Evolutionary conservation across 805 yeast species (phyloP), one percentile per base, ranked within the genome.

Genomic region (Cyberlindnera petersonii): DNA sequence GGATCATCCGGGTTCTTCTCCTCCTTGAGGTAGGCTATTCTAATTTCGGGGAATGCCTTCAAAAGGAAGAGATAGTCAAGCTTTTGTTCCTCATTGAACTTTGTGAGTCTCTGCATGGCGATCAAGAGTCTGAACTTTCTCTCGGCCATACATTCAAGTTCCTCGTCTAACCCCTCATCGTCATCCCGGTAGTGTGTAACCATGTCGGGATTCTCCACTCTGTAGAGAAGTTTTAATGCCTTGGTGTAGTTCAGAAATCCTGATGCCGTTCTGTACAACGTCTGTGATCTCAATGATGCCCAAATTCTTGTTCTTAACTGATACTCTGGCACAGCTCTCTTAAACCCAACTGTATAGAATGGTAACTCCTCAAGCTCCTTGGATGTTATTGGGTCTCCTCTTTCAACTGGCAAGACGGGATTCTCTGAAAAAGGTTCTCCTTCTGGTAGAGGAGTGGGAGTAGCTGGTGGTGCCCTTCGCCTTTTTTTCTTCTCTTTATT

Each of bases 241-340:
- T 72, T 71, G 11, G 74, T 66, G 55, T 87, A 87, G 56, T 86
- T 86, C 75, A 75, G 75, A 54, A 88, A 86, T 0, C 96, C 96
- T 0, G 89, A 76, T 3, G 86, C 69, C 0, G 96, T 87, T 27
- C 96, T 66, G 54, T 81, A 88, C 38, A 87, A 65, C 0, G 96
- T 87, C 55, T 87, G 96, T 2, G 86, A 75, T 52, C 95, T 69
- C 38, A 84, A 62, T 0, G 95, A 85, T 0, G 95, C 85, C 96
- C 96, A 87, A 2, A 86, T 71, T 53, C 95, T 69, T 0, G 95
- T 86, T 57, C 94, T 65, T 46, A 82, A 56, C 3, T 77, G 71
- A 48, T 72, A 76, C 39, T 78, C 79, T 0, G 84, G 79, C 3
- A 76, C 69, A 2, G 87, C 72, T 18, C 75, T 67, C 46, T 78